Evolutionary conservation across 2,329 filamentous ascomycete genomes (phyloP).

Genomic region (Aureobasidium sp.): DNA sequence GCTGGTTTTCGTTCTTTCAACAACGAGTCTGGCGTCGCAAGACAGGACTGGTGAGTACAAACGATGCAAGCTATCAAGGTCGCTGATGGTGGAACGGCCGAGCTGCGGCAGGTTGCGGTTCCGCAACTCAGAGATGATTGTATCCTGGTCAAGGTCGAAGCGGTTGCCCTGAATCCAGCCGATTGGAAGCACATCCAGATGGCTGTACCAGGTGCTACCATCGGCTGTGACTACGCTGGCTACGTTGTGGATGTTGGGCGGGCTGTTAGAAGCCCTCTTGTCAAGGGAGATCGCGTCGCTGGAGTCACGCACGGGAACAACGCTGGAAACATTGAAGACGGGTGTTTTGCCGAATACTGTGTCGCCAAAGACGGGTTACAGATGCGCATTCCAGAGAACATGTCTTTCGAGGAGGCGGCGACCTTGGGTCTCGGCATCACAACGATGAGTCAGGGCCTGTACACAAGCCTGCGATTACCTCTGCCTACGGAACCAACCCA

Average conservation of each 20-base stretch:
- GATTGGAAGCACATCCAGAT: conserved; percentile 46
- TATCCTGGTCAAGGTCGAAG: conserved; percentile 46
- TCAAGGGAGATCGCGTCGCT: conserved; percentile 46
- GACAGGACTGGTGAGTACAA: background rate
- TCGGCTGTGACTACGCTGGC: conserved; percentile 50
- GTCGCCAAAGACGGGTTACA: conserved; percentile 45
- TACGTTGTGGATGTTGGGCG: conserved; percentile 46
- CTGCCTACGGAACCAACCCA: conserved; percentile 38
- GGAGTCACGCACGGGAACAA: conserved; percentile 46
- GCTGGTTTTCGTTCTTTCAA: no score
- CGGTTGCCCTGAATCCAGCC: conserved; percentile 41
- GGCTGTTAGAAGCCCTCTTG: conserved; percentile 40
- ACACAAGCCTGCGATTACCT: conserved; percentile 37
- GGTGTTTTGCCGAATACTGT: conserved; percentile 49
- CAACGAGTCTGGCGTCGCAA: no score
- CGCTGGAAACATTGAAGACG: conserved; percentile 38
- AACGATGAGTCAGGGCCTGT: conserved; percentile 33
- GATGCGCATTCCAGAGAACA: conserved; percentile 39
- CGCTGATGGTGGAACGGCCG: conserved; percentile 29
- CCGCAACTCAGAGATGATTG: conserved; percentile 43
- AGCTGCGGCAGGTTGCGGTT: conserved; percentile 33
- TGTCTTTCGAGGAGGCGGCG: conserved; percentile 46
- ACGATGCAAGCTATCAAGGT: conserved; percentile 32
- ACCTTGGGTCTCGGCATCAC: conserved; percentile 46
- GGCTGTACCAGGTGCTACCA: conserved; percentile 31